Evolutionary conservation across 2,329 filamentous ascomycete genomes (phyloP).

Genomic region (Fusarium albosuccineum): DNA sequence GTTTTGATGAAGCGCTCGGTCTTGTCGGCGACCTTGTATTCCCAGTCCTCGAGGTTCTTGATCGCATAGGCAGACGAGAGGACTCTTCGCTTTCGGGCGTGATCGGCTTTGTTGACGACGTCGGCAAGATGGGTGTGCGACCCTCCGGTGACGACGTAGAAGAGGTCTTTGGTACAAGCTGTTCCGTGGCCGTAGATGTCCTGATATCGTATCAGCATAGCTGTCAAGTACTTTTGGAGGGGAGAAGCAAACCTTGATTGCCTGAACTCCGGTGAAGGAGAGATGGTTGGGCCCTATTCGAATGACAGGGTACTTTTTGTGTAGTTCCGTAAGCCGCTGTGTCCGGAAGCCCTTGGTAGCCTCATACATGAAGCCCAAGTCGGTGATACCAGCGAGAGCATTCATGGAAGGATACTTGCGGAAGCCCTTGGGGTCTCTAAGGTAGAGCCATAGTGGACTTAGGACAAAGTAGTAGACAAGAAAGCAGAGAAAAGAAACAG

Average conservation of each 20-base stretch:
- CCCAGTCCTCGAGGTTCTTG: slow-evolving; percentile 67
- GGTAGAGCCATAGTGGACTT: slow-evolving; percentile 12
- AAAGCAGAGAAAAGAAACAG: neutral
- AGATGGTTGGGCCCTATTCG: slow-evolving; percentile 44
- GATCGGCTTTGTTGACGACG: slow-evolving; percentile 64
- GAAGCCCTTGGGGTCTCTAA: slow-evolving; percentile 52
- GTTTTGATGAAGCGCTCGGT: slow-evolving; percentile 58
- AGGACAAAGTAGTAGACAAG: slow-evolving; percentile 2
- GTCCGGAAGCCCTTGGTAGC: slow-evolving; percentile 5
- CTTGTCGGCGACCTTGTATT: slow-evolving; percentile 68
- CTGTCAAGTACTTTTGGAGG: no score
- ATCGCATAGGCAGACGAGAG: slow-evolving; percentile 65
- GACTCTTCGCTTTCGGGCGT: slow-evolving; percentile 64
- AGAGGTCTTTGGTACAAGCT: slow-evolving; percentile 62
- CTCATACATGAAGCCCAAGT: slow-evolving; percentile 26
- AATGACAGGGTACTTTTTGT: slow-evolving; percentile 55
- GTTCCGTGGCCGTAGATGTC: slow-evolving; percentile 61
- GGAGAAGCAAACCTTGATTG: slow-evolving; percentile 26
- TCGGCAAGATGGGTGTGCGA: slow-evolving; percentile 65
- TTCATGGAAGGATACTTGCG: slow-evolving; percentile 31
- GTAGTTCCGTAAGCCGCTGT: slow-evolving; percentile 58
- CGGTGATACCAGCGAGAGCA: slow-evolving; percentile 35
- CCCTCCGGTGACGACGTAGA: slow-evolving; percentile 59
- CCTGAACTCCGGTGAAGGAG: slow-evolving; percentile 42
- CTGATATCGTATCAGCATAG: neutral